These are phyloP conservation scores for Ochetophila trinervis DNA, from an alignment of 306 rosid species.

Conservation along the genomic window DNA sequence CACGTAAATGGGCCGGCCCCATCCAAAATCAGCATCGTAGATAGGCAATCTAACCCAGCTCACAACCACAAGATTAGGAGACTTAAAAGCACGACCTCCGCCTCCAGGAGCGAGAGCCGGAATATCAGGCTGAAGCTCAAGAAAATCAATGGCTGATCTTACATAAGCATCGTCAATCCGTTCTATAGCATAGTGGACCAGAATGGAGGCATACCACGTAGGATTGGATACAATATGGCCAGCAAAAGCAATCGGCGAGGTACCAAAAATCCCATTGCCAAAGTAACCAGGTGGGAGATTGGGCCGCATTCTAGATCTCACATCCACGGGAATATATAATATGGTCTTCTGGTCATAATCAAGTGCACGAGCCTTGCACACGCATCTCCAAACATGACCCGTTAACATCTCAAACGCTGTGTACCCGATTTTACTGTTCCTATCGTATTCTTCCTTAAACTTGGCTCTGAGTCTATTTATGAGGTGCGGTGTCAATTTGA, in stretches of 20 bases:
- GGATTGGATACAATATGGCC: constrained; percentile 65
- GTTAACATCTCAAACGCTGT: constrained; percentile 72
- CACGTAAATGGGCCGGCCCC: constrained; percentile 78
- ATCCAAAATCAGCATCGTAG: constrained; percentile 74
- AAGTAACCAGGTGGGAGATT: constrained; percentile 65
- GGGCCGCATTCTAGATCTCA: constrained; percentile 58
- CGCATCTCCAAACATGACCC: constrained; percentile 62
- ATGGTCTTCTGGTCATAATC: constrained; percentile 56
- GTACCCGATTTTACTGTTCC: constrained; percentile 39
- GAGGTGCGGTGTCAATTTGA: constrained; percentile 47
- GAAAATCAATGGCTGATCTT: constrained; percentile 64
- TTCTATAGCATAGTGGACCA: constrained; percentile 46
- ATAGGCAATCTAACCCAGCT: constrained; percentile 64
- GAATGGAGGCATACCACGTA: constrained; percentile 63
- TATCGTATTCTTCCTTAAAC: constrained; percentile 35
- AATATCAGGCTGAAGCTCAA: constrained; percentile 59
- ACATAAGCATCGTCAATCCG: constrained; percentile 60
- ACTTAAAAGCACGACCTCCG: constrained; percentile 48
- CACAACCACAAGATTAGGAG: constrained; percentile 67
- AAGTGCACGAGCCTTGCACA: constrained; percentile 52
- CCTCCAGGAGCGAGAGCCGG: constrained; percentile 55
- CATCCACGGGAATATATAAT: constrained; percentile 64
- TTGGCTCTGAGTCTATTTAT: constrained; percentile 48
- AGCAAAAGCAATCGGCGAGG: constrained; percentile 60
- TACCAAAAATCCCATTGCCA: constrained; percentile 65